A percentile compares a stretch with the other conserved stretches of the same genome.
Evolutionary conservation across 2,329 filamentous ascomycete genomes (phyloP).

Genomic region (Ceratocystis alfenasii): DNA sequence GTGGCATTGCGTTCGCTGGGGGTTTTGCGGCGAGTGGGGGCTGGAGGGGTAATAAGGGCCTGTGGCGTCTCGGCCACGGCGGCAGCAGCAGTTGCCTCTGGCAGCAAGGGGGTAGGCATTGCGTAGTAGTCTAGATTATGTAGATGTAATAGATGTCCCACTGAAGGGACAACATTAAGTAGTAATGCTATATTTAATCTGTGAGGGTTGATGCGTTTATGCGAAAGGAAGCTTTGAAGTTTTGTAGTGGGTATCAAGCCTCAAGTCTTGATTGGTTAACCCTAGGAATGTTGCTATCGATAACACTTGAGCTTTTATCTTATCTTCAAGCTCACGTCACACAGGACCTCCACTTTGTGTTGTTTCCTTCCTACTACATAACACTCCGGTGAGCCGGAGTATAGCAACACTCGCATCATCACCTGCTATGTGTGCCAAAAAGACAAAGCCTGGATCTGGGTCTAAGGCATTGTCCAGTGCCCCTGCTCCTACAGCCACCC

Average conservation of each 20-base stretch:
- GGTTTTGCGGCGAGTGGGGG: conserved; percentile 23
- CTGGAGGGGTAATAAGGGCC: conserved; percentile 9
- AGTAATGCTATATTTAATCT: no score
- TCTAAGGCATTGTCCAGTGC: no score
- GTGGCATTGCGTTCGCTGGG: conserved; percentile 41
- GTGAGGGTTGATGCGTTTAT: no score
- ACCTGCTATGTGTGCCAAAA: conserved; percentile 23
- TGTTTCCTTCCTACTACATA: background rate
- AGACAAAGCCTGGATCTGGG: conserved; percentile 20
- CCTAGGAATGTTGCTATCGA: background rate
- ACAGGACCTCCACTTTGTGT: background rate
- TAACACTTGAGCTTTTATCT: background rate
- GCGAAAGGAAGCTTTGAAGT: background rate
- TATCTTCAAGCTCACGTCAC: background rate
- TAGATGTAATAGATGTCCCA: no score
- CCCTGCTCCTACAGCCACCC: conserved; percentile 17
- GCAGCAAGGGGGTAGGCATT: background rate
- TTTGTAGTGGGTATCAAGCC: background rate
- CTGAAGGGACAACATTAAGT: no score
- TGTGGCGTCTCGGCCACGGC: background rate
- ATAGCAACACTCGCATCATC: background rate
- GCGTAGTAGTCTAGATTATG: background rate
- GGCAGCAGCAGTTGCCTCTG: background rate
- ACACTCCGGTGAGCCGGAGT: background rate
- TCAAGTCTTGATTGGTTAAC: background rate